Percentiles rank a stretch among this genome's conserved stretches.
phyloP scores from a whole-genome alignment of 1,284 basidiomycete species.

The Lentinus polychrous region DNA sequence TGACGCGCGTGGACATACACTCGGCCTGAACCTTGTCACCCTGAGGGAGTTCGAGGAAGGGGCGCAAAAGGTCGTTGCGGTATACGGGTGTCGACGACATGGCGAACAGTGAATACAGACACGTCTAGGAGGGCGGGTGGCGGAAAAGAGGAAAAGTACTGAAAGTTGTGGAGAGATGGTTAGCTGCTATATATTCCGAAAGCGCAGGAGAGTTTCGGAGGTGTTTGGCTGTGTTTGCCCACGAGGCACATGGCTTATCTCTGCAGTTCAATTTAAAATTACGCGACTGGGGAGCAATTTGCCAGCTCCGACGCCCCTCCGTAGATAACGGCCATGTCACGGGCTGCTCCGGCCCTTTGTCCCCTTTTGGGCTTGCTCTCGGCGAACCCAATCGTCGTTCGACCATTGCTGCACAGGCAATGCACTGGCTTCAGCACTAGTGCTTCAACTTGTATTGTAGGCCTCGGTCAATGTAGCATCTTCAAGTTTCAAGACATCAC shows the following conservation, averaged over 20 bases:
- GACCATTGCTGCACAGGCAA: no score
- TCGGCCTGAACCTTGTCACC: slow-evolving; percentile 89
- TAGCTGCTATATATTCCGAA: slow-evolving; percentile 3
- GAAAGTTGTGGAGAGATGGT: slow-evolving; percentile 2
- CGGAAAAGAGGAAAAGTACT: slow-evolving; percentile 11
- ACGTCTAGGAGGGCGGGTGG: slow-evolving; percentile 14
- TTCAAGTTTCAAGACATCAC: no score
- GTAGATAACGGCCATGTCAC: background rate
- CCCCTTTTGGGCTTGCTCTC: no score
- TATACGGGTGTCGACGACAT: slow-evolving; percentile 40
- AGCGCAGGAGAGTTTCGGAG: background rate
- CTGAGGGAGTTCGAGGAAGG: slow-evolving; percentile 81
- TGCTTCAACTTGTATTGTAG: no score
- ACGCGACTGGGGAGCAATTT: no score
- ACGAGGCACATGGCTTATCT: slow-evolving; percentile 3
- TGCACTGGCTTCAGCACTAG: no score
- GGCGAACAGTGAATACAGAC: slow-evolving; percentile 6
- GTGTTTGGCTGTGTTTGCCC: slow-evolving; percentile 6
- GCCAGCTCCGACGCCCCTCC: background rate
- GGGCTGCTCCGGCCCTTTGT: no score
- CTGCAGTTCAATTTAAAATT: background rate
- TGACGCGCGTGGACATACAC: slow-evolving; percentile 47
- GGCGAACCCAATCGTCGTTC: no score
- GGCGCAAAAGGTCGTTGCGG: slow-evolving; percentile 79
- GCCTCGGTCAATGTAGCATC: no score